Conservation (phyloP, 2,329 filamentous ascomycete species). For the Fonsecaea multimorphosa region DNA sequence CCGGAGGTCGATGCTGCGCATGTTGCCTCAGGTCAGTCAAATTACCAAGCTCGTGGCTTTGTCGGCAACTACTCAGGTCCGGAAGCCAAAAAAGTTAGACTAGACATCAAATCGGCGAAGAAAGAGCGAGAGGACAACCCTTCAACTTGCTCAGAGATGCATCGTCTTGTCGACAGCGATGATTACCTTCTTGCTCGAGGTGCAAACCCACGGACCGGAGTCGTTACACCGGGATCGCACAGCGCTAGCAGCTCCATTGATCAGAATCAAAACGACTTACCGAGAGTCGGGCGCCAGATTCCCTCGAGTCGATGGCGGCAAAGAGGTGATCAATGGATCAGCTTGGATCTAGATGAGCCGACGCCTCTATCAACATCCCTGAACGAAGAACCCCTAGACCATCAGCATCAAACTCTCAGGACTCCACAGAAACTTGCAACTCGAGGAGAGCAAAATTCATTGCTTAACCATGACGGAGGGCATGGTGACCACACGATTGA, state of each 20-base stretch:
- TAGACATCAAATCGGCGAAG: not conserved
- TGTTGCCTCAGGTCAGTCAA: slow-evolving; percentile 30
- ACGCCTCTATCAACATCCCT: slow-evolving; percentile 36
- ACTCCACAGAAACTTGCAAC: slow-evolving; percentile 26
- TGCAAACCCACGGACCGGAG: slow-evolving; percentile 46
- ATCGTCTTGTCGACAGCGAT: slow-evolving; percentile 41
- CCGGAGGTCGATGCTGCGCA: slow-evolving; percentile 26
- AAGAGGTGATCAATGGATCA: slow-evolving; percentile 47
- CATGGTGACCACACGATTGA: not conserved
- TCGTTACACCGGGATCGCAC: slow-evolving; percentile 46
- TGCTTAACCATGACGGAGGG: not conserved
- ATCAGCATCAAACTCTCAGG: slow-evolving; percentile 19
- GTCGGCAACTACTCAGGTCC: slow-evolving; percentile 4
- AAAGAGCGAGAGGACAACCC: not conserved
- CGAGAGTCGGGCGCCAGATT: not conserved
- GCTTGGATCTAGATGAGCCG: slow-evolving; percentile 41
- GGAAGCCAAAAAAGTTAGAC: not conserved
- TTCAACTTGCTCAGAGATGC: slow-evolving; percentile 18
- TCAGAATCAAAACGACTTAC: slow-evolving; percentile 9
- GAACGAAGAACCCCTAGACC: slow-evolving; percentile 8
- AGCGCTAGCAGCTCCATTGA: slow-evolving; percentile 39
- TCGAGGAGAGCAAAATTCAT: not conserved
- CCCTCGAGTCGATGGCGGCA: slow-evolving; percentile 43
- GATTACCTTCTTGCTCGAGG: slow-evolving; percentile 46
- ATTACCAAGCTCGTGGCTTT: slow-evolving; percentile 20